Evolutionary conservation across 306 rosid species (phyloP).

Genomic region (Sesbania bispinosa): DNA sequence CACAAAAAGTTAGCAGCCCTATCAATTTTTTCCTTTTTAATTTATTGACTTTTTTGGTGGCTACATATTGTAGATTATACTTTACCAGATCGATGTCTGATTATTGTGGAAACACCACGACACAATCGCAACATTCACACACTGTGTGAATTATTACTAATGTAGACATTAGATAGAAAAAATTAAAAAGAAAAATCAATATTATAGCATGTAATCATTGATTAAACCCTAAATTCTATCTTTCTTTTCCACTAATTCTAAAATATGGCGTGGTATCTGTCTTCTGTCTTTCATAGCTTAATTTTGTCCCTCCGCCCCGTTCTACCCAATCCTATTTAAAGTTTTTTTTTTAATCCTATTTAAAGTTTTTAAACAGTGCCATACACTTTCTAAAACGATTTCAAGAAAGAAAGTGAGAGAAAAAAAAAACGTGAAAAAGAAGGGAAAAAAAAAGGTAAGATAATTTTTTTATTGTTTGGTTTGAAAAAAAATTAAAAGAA

Average conservation of each 20-base stretch:
- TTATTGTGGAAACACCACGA: conserved; percentile 37
- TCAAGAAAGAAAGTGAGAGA: no score
- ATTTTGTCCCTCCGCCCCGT: no score
- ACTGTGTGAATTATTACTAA: conserved; percentile 28
- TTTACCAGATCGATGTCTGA: conserved; percentile 13
- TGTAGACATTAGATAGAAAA: conserved; percentile 18
- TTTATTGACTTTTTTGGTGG: conserved; percentile 19
- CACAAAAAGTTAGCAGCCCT: conserved; percentile 32
- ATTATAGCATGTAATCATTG: conserved; percentile 19
- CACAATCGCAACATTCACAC: conserved; percentile 56
- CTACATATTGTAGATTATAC: conserved; percentile 11
- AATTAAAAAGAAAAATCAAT: neutral
- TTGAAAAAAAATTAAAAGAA: no score
- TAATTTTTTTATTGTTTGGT: no score
- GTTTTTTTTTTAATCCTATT: no score
- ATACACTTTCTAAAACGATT: no score
- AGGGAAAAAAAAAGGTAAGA: no score
- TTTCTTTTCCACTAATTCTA: neutral
- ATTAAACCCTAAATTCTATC: neutral
- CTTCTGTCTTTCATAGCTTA: no score
- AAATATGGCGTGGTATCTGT: no score
- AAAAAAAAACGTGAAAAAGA: no score
- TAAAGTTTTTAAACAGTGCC: no score
- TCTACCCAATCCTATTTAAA: no score
- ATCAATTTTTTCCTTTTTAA: neutral